These are phyloP conservation scores for Lentinus polychrous DNA, from an alignment of 1,284 basidiomycete genomes.

Conservation along the genomic window DNA sequence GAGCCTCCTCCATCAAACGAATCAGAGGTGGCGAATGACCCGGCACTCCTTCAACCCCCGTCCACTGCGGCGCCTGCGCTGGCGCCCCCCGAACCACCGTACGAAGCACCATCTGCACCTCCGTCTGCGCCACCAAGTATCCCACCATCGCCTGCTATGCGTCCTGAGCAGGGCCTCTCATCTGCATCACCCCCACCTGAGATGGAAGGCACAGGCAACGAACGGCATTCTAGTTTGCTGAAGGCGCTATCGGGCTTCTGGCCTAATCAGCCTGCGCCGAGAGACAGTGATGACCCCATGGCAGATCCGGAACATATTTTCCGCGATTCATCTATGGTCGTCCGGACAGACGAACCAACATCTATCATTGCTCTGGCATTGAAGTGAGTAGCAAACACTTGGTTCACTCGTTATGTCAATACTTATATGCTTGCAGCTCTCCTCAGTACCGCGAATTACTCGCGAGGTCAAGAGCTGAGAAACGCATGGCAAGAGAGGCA, in stretches of 20 bases:
- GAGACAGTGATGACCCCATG: constrained; percentile 57
- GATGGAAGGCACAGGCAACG: constrained; percentile 46
- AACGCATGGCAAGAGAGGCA: constrained; percentile 59
- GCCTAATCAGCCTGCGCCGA: constrained; percentile 47
- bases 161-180: constrained; percentile 27
- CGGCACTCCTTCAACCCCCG: constrained; percentile 6
- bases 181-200: constrained; percentile 51
- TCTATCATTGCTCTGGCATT: constrained; percentile 96
- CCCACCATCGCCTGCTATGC: constrained; percentile 40
- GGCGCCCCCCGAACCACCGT: background rate
- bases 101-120: no score
- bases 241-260: constrained; percentile 85
- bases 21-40: background rate
- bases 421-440: constrained; percentile 46
- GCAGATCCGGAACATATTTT: constrained; percentile 88
- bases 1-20: constrained; percentile 14
- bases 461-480: constrained; percentile 65
- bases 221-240: constrained; percentile 68
- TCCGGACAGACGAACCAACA: constrained; percentile 96
- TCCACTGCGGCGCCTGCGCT: background rate
- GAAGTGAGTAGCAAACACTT: constrained; percentile 46
- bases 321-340: constrained; percentile 90
- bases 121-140: constrained; percentile 22
- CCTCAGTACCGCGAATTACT: constrained; percentile 86
- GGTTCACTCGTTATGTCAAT: constrained; percentile 2